These are phyloP conservation scores for Hypoxylon sp. DNA, from an alignment of 2,329 filamentous ascomycete species.

Conservation along the genomic window DNA sequence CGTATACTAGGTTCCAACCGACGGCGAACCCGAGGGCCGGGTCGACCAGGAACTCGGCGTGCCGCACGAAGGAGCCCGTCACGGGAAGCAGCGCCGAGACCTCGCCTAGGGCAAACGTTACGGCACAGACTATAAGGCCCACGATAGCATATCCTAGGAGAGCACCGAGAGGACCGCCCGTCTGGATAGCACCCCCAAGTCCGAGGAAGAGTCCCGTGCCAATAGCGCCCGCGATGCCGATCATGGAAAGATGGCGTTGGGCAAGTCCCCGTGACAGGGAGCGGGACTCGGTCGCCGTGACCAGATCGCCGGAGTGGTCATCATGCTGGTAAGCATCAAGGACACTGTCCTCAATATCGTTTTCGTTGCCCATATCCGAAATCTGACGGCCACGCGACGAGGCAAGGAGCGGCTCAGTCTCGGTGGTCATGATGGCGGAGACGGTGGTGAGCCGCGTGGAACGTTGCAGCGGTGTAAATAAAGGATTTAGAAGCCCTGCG, in stretches of 20 bases:
- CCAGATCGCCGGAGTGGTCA: conserved; percentile 59
- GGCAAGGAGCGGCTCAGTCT: conserved; percentile 41
- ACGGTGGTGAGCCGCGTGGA: conserved; percentile 4
- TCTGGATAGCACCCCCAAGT: conserved; percentile 67
- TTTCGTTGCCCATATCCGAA: conserved; percentile 32
- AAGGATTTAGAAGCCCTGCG: conserved; percentile 1
- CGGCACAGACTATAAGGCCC: conserved; percentile 69
- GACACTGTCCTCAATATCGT: conserved; percentile 21
- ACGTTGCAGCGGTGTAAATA: conserved; percentile 7
- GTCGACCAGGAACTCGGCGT: conserved; percentile 73
- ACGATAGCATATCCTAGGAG: conserved; percentile 69
- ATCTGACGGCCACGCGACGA: conserved; percentile 24
- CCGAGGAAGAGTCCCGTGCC: conserved; percentile 74
- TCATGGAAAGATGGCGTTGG: conserved; percentile 72
- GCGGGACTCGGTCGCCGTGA: conserved; percentile 64
- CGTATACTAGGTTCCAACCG: conserved; percentile 70
- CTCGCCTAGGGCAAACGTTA: conserved; percentile 73
- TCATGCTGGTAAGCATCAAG: conserved; percentile 16
- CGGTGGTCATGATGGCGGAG: conserved; percentile 35
- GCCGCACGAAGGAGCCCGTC: conserved; percentile 74
- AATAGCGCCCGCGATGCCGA: conserved; percentile 73
- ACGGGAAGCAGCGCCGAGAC: conserved; percentile 72
- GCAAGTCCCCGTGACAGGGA: conserved; percentile 65
- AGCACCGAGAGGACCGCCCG: conserved; percentile 64
- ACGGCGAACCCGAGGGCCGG: conserved; percentile 71